Evolutionary conservation across 768 basidiomycete genomes (phyloP).

Genomic region (Tulasnella sp.): DNA sequence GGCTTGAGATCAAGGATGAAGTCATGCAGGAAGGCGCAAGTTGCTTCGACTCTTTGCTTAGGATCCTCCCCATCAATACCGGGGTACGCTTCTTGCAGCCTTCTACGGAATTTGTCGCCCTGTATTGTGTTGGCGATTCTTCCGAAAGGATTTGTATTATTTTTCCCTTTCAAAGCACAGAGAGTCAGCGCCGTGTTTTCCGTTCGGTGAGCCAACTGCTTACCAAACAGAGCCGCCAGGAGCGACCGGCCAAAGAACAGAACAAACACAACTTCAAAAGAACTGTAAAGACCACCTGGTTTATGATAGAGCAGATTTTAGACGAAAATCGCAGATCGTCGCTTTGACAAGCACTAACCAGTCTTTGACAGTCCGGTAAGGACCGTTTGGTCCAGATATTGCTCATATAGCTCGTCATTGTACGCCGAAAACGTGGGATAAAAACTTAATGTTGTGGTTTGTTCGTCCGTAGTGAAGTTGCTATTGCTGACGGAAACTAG

Average conservation of each 20-base stretch:
- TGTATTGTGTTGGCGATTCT: background rate
- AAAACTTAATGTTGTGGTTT: too few species aligned
- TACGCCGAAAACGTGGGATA: background rate
- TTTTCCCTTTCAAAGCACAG: background rate
- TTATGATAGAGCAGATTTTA: background rate
- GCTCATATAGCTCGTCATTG: background rate
- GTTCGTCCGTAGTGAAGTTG: too few species aligned
- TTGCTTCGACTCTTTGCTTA: background rate
- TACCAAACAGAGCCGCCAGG: background rate
- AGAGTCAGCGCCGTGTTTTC: background rate
- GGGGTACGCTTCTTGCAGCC: background rate
- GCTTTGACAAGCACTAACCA: background rate
- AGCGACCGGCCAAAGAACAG: background rate
- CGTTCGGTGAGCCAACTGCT: background rate
- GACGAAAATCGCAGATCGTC: background rate
- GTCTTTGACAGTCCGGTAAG: background rate
- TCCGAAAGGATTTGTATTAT: background rate
- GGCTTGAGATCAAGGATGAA: conserved; percentile 15
- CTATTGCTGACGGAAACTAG: too few species aligned
- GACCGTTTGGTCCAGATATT: background rate
- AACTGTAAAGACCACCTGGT: background rate
- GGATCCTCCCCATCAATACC: background rate
- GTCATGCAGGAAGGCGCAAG: conserved; percentile 15
- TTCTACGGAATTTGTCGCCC: background rate
- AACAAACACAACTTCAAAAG: background rate